Evolutionary conservation across 176 grass and related monocot genomes (phyloP).

Genomic region (Cymbopogon citratus): DNA sequence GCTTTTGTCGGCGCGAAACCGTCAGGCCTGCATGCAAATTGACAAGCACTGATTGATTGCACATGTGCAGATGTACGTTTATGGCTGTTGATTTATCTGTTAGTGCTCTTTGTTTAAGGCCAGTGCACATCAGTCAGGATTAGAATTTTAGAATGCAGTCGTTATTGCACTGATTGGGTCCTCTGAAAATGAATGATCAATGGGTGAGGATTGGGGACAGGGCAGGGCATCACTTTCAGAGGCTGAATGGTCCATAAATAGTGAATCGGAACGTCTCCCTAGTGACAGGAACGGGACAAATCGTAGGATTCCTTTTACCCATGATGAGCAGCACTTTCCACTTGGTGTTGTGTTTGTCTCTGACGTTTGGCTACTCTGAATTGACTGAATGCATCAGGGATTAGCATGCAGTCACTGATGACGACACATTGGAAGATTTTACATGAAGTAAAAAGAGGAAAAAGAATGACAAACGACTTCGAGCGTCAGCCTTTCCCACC

Average conservation of each 20-base stretch:
- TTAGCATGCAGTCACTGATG: slow-evolving; percentile 1
- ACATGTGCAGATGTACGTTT: neutral
- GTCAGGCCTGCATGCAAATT: neutral
- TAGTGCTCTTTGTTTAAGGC: neutral
- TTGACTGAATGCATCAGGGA: no score
- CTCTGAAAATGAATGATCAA: no score
- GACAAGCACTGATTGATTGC: neutral
- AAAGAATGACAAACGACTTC: neutral
- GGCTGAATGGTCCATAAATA: no score
- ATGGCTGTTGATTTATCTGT: neutral
- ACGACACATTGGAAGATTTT: no score
- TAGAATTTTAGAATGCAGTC: neutral
- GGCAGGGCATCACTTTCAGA: no score
- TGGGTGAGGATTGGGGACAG: no score
- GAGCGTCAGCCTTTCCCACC: neutral
- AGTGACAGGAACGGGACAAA: no score
- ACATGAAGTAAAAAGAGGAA: neutral
- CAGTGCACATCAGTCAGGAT: neutral
- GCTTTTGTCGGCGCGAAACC: slow-evolving; percentile 1
- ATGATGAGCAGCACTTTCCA: no score
- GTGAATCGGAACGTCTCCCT: no score
- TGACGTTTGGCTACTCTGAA: slow-evolving; percentile 3
- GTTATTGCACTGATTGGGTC: neutral
- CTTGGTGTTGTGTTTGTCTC: neutral
- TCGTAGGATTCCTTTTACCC: no score